Evolutionary conservation across 176 grass and related monocot genomes (phyloP).

Genomic region (Oropetium thomaeum): DNA sequence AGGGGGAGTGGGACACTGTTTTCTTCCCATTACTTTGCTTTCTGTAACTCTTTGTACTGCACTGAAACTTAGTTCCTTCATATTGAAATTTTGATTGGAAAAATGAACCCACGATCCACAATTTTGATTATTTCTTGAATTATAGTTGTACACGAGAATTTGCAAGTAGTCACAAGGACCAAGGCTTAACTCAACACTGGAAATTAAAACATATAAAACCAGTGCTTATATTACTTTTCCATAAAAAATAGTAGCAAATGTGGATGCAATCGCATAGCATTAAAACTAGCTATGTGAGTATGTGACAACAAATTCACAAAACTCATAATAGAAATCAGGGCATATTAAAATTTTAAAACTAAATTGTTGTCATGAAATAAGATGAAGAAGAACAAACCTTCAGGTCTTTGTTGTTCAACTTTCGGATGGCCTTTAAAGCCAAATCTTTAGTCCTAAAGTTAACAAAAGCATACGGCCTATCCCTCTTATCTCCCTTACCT

Average conservation of each 20-base stretch:
- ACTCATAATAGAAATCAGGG: not conserved
- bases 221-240: not conserved
- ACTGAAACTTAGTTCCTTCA: no score
- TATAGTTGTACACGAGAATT: not conserved
- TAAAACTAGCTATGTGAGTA: not conserved
- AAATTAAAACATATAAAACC: constrained; percentile 1
- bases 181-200: not conserved
- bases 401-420: constrained; percentile 63
- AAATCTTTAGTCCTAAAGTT: constrained; percentile 64
- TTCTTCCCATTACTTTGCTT: no score
- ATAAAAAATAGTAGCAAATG: not conserved
- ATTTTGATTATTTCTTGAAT: constrained; percentile 6
- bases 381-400: constrained; percentile 47
- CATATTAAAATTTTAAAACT: not conserved
- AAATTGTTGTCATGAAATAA: not conserved
- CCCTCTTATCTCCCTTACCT: constrained; percentile 53
- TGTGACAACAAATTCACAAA: not conserved
- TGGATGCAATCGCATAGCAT: not conserved
- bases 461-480: constrained; percentile 84
- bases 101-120: not conserved
- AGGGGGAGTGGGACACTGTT: no score
- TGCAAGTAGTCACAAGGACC: not conserved
- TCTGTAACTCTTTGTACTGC: no score
- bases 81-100: no score
- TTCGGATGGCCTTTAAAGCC: constrained; percentile 67